Evolutionary conservation across 176 grass and related monocot species (phyloP).

Genomic region (Pharus latifolius): DNA sequence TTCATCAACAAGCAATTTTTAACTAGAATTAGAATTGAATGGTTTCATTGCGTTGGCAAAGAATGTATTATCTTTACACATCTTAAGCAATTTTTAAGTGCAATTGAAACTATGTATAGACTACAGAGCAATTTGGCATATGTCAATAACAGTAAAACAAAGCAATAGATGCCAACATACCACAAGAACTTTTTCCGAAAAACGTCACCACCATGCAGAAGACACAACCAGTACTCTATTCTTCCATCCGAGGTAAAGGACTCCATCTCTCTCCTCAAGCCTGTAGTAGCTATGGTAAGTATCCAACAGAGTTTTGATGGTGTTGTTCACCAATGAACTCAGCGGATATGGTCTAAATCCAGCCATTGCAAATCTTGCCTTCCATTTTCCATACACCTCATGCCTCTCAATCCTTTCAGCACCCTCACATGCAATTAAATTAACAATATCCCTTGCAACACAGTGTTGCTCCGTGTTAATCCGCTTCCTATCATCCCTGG

Average conservation of each 20-base stretch:
- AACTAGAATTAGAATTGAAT: background rate
- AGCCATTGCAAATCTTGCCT: constrained; percentile 39
- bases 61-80: background rate
- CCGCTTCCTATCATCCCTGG: constrained; percentile 45
- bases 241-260: constrained; percentile 54
- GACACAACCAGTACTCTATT: constrained; percentile 46
- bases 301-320: constrained; percentile 25
- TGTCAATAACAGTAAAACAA: background rate
- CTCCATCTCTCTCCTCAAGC: constrained; percentile 35
- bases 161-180: background rate
- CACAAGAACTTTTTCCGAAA: background rate
- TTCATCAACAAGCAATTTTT: background rate
- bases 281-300: constrained; percentile 32
- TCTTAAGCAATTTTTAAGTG: background rate
- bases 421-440: constrained; percentile 63
- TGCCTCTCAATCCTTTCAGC: constrained; percentile 58
- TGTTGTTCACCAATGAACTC: constrained; percentile 43
- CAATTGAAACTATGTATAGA: background rate
- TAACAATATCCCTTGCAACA: constrained; percentile 76
- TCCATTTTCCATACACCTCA: constrained; percentile 48
- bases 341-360: constrained; percentile 35
- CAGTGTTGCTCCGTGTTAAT: constrained; percentile 68
- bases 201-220: constrained; percentile 42
- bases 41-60: too few species aligned
- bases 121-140: background rate